phyloP scores from a whole-genome alignment of 352 stramenopile genomes.

The Phytophthora pisi region DNA sequence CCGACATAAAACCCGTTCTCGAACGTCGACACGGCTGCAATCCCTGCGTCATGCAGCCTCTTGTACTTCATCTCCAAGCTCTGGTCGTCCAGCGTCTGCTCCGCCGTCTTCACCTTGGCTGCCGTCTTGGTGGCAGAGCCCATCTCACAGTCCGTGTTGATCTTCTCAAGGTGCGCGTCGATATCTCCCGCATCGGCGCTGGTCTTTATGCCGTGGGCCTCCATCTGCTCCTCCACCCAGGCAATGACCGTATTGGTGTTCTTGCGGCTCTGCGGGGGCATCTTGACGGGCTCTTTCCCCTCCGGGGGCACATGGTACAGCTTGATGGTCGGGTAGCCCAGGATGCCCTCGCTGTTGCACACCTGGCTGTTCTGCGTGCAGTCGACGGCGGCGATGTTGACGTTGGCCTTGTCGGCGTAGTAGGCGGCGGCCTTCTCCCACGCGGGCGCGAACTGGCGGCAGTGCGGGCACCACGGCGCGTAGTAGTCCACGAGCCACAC shows the following conservation, averaged over 20 bases:
- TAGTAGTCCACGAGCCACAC: conserved; percentile 87
- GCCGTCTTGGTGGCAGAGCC: conserved; percentile 11
- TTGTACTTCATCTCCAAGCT: conserved; percentile 65
- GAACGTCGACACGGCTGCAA: conserved; percentile 67
- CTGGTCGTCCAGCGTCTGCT: conserved; percentile 38
- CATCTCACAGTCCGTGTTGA: conserved; percentile 53
- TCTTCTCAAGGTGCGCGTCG: conserved; percentile 57
- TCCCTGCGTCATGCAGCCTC: conserved; percentile 65
- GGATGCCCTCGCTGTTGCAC: conserved; percentile 67
- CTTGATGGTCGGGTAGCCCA: conserved; percentile 71
- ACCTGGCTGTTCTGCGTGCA: conserved; percentile 63
- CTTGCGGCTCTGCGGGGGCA: conserved; percentile 41
- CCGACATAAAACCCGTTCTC: conserved; percentile 82
- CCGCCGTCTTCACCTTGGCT: conserved; percentile 16
- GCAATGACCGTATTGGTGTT: conserved; percentile 65
- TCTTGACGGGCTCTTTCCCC: conserved; percentile 40
- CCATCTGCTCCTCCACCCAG: conserved; percentile 69
- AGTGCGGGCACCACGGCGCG: conserved; percentile 82
- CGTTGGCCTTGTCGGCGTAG: conserved; percentile 56
- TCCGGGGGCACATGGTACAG: conserved; percentile 65
- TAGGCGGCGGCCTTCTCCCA: conserved; percentile 73
- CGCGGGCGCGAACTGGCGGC: conserved; percentile 71
- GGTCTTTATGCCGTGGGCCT: conserved; percentile 50
- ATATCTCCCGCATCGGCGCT: conserved; percentile 55
- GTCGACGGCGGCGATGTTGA: conserved; percentile 78